These are phyloP conservation scores for Meyerozyma guilliermondii DNA, from an alignment of 1,139 yeast genomes.

Conservation along the genomic window DNA sequence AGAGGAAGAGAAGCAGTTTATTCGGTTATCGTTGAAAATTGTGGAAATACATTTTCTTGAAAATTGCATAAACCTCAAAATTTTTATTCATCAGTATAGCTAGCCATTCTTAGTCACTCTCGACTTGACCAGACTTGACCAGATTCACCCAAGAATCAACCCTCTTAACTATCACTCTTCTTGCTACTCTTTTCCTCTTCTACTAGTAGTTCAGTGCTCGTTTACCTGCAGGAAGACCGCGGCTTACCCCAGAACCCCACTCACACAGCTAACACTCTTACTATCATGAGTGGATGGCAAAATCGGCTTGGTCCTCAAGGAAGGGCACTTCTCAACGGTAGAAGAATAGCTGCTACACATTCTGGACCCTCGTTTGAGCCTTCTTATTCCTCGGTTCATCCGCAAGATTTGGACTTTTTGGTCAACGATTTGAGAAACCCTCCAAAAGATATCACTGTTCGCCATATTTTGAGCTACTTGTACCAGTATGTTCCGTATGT, in stretches of 20 bases:
- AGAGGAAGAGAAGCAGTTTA: too few relatives aligned
- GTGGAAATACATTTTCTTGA: too few relatives aligned
- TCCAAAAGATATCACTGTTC: constrained; percentile 23
- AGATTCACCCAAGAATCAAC: too few relatives aligned
- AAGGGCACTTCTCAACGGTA: constrained; percentile 11
- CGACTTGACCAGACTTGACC: too few relatives aligned
- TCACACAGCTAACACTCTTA: background rate
- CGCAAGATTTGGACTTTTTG: constrained; percentile 47
- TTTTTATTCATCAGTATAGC: too few relatives aligned
- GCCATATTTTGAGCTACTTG: constrained; percentile 44
- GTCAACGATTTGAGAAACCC: constrained; percentile 43
- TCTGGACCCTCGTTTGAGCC: constrained; percentile 2
- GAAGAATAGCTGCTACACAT: constrained; percentile 7
- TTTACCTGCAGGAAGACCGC: background rate
- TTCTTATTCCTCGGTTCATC: constrained; percentile 8
- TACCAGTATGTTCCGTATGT: constrained; percentile 60
- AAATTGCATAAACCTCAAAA: too few relatives aligned
- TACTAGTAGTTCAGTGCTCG: background rate
- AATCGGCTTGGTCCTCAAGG: constrained; percentile 26
- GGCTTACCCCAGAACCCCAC: background rate
- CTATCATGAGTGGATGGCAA: constrained; percentile 1
- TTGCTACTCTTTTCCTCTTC: background rate
- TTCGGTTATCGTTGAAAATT: too few relatives aligned
- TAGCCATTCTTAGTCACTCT: too few relatives aligned
- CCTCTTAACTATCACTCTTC: background rate